Evolutionary conservation across 176 grass and related monocot genomes (phyloP), one percentile per base, ranked within the genome.

Genomic region (Rhynchospora tenuis): DNA sequence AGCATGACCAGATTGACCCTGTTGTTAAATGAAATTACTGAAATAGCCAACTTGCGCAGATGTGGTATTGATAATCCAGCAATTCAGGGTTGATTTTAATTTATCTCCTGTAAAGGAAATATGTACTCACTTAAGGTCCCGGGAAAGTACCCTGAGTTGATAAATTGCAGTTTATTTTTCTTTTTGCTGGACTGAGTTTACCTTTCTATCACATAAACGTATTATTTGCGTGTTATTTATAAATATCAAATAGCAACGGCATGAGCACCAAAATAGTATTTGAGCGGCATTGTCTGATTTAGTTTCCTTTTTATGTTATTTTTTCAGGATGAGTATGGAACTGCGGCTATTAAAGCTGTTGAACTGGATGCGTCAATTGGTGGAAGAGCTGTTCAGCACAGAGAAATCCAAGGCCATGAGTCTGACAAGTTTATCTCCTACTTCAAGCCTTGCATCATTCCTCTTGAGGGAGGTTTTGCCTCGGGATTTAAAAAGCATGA

Each of bases 401-500:
- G 88, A 28, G 88, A 90, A 86, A 58, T 90, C 54, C 88, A 90
- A 79, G 84, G 88, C 19, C 73, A 84, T 79, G 88, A 90, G 56
- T 90, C 88, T 47, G 84, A 90, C 52, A 90, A 90, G 52, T 90
- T 90, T 55, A 55, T 90, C n/a, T 90, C 88, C 19, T 90, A 81
- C 73, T 90, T 90, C 73, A 90, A 84, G 52, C 88, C 88, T 28
- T 90, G 88, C 59, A 90, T 90, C 45, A 84, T 90, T 86, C 88
- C 88, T 86, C 61, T 86, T 75, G 73, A 90, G 55, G 88, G 88
- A 63, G 88, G 88, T 45, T 84, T 90, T 64, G 81, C 88, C 43
- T 86, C 88, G 58, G 88, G 88, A 73, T 90, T 90, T 48, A 90
- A 80, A 74, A 90, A 57, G 63, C 62, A 48, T 50, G 84, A 86